Evolutionary conservation across 1,139 yeast species (phyloP), one percentile per base, ranked within the genome.

Genomic region (Blastobotrys persicus): DNA sequence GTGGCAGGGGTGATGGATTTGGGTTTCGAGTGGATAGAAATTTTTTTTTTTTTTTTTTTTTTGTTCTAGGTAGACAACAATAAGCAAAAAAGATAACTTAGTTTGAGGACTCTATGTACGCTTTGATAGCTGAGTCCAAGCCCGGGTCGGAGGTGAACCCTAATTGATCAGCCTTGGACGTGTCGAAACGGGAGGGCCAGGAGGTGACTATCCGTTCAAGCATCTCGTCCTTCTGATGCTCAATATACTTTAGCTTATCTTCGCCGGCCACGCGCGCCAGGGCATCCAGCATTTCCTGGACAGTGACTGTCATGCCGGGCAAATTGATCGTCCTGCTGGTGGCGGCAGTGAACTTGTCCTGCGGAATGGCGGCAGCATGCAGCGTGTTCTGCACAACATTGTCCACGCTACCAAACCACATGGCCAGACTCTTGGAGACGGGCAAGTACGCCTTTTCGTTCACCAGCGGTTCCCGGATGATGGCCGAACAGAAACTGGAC

Each of bases 401-500:
- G 23, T 44, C 50, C 11, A 59, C 56, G 16, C 54, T 47, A 12
- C 57, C 57, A 17, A 58, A 43, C 58, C 59, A 58, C 31, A 56
- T 47, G 28, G 47, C 46, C 23, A 58, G 50, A 34, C 42, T 42
- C 26, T 53, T 55, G 35, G 50, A 48, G 3, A 49, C 55, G 7
- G 61, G 61, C 37, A 58, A 42, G 5, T 45, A 49, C 12, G 58
- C 56, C 34, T 42, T 45, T 17, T 44, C 35, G 7, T 56, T 57
- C 13, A 39, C 47, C 39, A 59, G 41, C 19, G 62, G 62, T 44
- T 59, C 62, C n/a, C 62, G 50, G 38, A 59, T 57, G 45, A 59
- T 59, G 16, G 60, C 61, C 5, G 61, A 58, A 9, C 60, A 55
- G 49, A 58, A 59, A 20, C 59, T 55, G 11, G 62, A 59, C 5